Evolutionary conservation across 2,329 filamentous ascomycete genomes (phyloP).

Genomic region (Aspergillus sp.): DNA sequence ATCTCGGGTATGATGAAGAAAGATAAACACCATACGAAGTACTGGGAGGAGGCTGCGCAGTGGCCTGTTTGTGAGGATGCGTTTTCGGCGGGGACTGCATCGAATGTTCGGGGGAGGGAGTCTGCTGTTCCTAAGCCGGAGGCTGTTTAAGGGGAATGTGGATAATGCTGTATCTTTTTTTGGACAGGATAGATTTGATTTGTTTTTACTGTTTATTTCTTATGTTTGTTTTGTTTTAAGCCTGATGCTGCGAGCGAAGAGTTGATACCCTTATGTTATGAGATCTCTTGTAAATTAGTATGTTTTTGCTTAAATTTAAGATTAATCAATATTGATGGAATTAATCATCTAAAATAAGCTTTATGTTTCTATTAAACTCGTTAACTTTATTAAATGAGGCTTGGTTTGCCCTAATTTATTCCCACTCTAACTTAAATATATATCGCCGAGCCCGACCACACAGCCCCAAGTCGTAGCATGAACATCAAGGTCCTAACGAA

Average conservation of each 20-base stretch:
- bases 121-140: background rate
- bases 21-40: constrained; percentile 8
- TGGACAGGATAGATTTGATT: background rate
- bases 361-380: too few relatives aligned
- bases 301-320: too few relatives aligned
- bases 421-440: too few relatives aligned
- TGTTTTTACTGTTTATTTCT: background rate
- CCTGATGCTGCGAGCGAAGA: background rate
- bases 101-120: constrained; percentile 1
- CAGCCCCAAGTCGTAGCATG: too few relatives aligned
- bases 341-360: too few relatives aligned
- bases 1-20: constrained; percentile 1
- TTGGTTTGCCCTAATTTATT: too few relatives aligned
- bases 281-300: background rate
- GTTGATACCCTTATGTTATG: background rate
- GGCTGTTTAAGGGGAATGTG: background rate
- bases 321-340: too few relatives aligned
- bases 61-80: constrained; percentile 6
- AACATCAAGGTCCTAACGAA: background rate
- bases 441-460: too few relatives aligned
- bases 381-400: too few relatives aligned
- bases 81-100: constrained; percentile 4
- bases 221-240: background rate
- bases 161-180: background rate
- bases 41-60: background rate